phyloP scores from a whole-genome alignment of 257 asterid species.

The Ilex aquifolium region DNA sequence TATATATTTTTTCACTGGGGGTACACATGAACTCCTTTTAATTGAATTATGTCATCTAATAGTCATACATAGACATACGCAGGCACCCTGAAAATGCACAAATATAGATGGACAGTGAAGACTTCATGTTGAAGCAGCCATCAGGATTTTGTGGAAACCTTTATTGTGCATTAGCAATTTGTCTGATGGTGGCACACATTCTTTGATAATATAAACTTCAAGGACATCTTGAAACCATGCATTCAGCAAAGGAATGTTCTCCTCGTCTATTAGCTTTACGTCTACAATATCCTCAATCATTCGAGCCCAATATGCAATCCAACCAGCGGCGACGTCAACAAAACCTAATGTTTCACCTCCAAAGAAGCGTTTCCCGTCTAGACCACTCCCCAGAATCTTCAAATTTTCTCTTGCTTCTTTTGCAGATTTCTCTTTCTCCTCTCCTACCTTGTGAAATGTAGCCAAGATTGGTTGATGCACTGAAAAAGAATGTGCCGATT shows the following conservation, averaged over 20 bases:
- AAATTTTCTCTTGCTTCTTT: slow-evolving; percentile 18
- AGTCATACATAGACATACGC: neutral
- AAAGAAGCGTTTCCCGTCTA: slow-evolving; percentile 16
- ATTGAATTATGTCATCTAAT: no score
- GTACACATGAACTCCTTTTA: no score
- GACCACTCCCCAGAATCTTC: slow-evolving; percentile 14
- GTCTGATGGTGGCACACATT: slow-evolving; percentile 15
- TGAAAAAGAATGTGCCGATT: neutral
- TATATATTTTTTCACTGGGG: no score
- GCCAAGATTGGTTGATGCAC: slow-evolving; percentile 20
- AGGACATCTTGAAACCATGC: slow-evolving; percentile 22
- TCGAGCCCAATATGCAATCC: slow-evolving; percentile 23
- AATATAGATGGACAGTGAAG: neutral
- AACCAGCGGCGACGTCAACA: slow-evolving; percentile 19
- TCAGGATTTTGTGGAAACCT: slow-evolving; percentile 15
- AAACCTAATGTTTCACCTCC: slow-evolving; percentile 20
- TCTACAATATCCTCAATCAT: slow-evolving; percentile 11
- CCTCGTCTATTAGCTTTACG: slow-evolving; percentile 19
- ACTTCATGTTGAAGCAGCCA: slow-evolving; percentile 11
- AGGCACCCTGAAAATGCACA: neutral
- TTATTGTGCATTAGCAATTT: slow-evolving; percentile 19
- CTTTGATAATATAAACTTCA: slow-evolving; percentile 22
- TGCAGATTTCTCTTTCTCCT: slow-evolving; percentile 20
- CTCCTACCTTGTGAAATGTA: slow-evolving; percentile 15
- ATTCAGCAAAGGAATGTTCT: slow-evolving; percentile 21